Evolutionary conservation across 352 stramenopile species (phyloP).

Genomic region (Phytophthora foliorum): DNA sequence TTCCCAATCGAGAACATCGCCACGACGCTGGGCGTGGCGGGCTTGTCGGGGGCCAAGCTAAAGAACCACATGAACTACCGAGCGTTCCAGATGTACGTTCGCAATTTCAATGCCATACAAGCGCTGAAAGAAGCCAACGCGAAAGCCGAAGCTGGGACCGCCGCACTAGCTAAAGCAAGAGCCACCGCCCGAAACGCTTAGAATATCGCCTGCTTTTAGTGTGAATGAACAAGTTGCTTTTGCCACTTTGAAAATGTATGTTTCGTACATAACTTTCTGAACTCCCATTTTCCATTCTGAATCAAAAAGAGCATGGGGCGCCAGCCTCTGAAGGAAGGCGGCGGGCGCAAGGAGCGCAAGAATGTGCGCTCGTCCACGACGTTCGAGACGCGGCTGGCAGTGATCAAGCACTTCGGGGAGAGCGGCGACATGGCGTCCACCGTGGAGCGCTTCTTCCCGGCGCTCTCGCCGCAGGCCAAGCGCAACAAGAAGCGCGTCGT

Average conservation of each 20-base stretch:
- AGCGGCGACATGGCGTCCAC: conserved; percentile 36
- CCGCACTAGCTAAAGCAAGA: neutral
- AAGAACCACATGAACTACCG: conserved; percentile 1
- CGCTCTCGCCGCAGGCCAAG: conserved; percentile 33
- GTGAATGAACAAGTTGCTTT: neutral
- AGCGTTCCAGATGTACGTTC: neutral
- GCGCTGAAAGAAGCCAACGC: neutral
- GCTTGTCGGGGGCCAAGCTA: neutral
- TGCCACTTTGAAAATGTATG: neutral
- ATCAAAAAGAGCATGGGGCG: conserved; percentile 25
- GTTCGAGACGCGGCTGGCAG: conserved; percentile 45
- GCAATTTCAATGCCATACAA: neutral
- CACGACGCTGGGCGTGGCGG: neutral
- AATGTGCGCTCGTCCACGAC: conserved; percentile 45
- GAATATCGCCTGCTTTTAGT: too few relatives aligned
- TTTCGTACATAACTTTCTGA: neutral
- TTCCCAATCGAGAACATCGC: neutral
- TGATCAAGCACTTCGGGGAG: conserved; percentile 42
- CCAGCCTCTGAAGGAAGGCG: conserved; percentile 32
- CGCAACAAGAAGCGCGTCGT: conserved; percentile 52
- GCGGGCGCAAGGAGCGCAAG: conserved; percentile 44
- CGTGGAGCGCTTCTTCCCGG: conserved; percentile 43
- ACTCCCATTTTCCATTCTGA: neutral
- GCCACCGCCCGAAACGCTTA: too few relatives aligned
- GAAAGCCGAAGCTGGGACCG: neutral